Conservation (phyloP, 1,139 yeast genomes). For the Yarrowia galli region DNA sequence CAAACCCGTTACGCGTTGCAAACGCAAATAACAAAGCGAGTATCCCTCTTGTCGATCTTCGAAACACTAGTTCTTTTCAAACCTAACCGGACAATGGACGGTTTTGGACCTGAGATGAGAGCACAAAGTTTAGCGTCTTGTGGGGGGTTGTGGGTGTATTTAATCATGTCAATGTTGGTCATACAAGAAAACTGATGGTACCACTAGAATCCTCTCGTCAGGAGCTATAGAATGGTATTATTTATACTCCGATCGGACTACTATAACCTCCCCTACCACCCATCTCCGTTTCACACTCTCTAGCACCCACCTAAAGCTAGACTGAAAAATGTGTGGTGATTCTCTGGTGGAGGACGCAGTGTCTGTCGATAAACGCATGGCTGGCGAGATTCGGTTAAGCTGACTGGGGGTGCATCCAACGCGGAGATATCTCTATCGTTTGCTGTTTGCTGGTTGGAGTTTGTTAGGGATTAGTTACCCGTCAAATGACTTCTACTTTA, state of each 20-base stretch:
- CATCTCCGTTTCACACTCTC: too few relatives aligned
- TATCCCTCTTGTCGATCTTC: slow-evolving; percentile 18
- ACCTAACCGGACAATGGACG: slow-evolving; percentile 21
- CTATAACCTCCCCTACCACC: too few relatives aligned
- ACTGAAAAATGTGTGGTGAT: not conserved
- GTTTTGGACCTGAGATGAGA: not conserved
- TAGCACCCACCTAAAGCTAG: not conserved
- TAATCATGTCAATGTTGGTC: too few relatives aligned
- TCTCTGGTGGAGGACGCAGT: not conserved
- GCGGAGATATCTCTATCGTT: too few relatives aligned
- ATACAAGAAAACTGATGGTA: too few relatives aligned
- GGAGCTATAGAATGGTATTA: not conserved
- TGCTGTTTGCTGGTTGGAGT: too few relatives aligned
- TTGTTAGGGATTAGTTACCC: too few relatives aligned
- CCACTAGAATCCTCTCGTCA: not conserved
- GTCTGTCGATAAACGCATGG: not conserved
- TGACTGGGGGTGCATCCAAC: too few relatives aligned
- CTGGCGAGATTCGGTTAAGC: not conserved
- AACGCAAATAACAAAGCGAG: slow-evolving; percentile 5
- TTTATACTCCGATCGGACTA: not conserved
- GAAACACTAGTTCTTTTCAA: not conserved
- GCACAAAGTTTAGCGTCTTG: too few relatives aligned
- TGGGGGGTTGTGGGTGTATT: too few relatives aligned
- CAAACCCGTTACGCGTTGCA: slow-evolving; percentile 10
- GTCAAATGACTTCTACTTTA: too few relatives aligned